Conservation (phyloP, 2,329 filamentous ascomycete genomes). For the Allantophomopsis lycopodina region DNA sequence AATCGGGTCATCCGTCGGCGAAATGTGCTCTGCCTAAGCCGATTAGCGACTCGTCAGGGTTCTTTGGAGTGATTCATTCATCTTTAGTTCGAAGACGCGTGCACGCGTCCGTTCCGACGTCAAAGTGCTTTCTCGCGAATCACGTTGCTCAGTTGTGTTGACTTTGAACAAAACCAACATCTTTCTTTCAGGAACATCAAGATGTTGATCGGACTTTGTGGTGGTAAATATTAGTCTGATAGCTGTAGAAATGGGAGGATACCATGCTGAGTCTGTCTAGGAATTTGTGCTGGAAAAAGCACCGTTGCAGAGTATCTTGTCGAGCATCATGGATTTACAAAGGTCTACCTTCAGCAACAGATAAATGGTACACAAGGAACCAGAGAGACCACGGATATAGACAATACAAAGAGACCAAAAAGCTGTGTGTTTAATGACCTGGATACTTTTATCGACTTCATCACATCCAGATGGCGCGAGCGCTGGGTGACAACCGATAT, state of each 20-base stretch:
- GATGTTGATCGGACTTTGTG: slow-evolving; percentile 70
- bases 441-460: slow-evolving; percentile 65
- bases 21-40: too few relatives aligned
- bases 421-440: slow-evolving; percentile 40
- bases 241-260: too few relatives aligned
- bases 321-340: slow-evolving; percentile 69
- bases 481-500: slow-evolving; percentile 82
- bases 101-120: too few relatives aligned
- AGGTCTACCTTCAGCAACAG: slow-evolving; percentile 40
- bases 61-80: too few relatives aligned
- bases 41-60: too few relatives aligned
- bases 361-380: neutral
- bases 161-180: neutral
- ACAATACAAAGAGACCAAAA: slow-evolving; percentile 1
- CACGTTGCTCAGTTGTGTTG: neutral
- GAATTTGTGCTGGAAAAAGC: slow-evolving; percentile 86
- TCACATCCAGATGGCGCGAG: slow-evolving; percentile 71
- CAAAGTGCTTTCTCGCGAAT: too few relatives aligned
- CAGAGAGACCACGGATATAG: slow-evolving; percentile 1
- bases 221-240: slow-evolving; percentile 32
- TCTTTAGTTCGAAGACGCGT: too few relatives aligned
- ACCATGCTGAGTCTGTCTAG: slow-evolving; percentile 26
- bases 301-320: slow-evolving; percentile 82
- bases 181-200: slow-evolving; percentile 5
- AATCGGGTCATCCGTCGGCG: slow-evolving; percentile 1